Percentiles rank a stretch among this genome's conserved stretches.
Evolutionary conservation across 2,329 filamentous ascomycete species (phyloP).

Genomic region (Grosmannia clavigera): DNA sequence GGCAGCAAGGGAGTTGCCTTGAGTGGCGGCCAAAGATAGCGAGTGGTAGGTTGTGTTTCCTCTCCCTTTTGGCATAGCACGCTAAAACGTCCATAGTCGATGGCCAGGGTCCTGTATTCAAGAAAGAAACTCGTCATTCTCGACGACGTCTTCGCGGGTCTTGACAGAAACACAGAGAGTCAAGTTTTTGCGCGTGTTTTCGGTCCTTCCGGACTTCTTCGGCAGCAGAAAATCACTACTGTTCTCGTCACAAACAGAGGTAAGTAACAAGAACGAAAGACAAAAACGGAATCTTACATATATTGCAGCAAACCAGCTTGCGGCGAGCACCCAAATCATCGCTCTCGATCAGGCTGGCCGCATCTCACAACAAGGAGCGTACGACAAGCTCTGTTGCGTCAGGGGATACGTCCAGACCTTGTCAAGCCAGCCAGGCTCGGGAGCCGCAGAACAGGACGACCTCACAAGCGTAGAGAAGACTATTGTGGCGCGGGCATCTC

Average conservation of each 20-base stretch:
- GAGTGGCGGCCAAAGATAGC: slow-evolving; percentile 18
- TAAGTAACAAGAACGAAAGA: slow-evolving; percentile 4
- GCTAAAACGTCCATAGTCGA: slow-evolving; percentile 15
- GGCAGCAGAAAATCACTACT: slow-evolving; percentile 25
- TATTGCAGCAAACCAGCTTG: background rate
- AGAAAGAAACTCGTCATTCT: slow-evolving; percentile 26
- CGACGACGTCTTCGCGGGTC: slow-evolving; percentile 33
- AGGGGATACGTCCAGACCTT: background rate
- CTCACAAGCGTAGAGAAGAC: background rate
- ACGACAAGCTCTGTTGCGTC: background rate
- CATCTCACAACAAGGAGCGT: background rate
- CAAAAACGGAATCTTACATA: background rate
- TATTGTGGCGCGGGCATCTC: background rate
- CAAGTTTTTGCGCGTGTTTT: slow-evolving; percentile 29
- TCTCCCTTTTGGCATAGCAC: background rate
- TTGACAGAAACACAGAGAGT: slow-evolving; percentile 31
- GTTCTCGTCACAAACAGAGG: slow-evolving; percentile 29
- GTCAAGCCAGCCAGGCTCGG: slow-evolving; percentile 8
- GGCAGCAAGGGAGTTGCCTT: slow-evolving; percentile 16
- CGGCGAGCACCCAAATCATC: background rate
- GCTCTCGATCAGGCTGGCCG: background rate
- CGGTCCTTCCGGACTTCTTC: slow-evolving; percentile 26
- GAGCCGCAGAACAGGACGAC: background rate
- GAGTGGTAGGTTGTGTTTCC: slow-evolving; percentile 12
- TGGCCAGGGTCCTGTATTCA: slow-evolving; percentile 34